Conservation (phyloP, 371 early-diverging fungal species). For the Pancytospora epiphaga region DNA sequence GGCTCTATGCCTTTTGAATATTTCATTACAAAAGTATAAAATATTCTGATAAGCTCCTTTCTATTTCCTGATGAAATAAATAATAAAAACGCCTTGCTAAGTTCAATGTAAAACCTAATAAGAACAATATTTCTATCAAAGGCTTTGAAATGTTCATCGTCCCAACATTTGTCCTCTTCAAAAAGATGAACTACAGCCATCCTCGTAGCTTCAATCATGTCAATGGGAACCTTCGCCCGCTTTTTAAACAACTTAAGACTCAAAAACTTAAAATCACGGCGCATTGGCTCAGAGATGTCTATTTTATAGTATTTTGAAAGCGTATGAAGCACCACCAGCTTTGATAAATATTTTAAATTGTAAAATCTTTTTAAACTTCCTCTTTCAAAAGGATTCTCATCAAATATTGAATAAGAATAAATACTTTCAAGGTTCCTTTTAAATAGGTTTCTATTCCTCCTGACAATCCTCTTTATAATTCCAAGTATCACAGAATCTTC, state of each 20-base stretch:
- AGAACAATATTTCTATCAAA: no score
- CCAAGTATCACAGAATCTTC: neutral
- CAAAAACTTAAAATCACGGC: conserved; percentile 10
- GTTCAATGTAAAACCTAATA: no score
- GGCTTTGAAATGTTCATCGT: no score
- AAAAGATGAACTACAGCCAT: no score
- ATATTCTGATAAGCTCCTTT: no score
- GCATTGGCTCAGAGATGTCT: neutral
- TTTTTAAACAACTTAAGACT: neutral
- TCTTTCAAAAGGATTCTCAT: neutral
- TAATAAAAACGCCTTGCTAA: no score
- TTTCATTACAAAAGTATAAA: no score
- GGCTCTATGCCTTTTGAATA: no score
- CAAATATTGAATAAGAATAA: neutral
- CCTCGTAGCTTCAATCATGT: no score
- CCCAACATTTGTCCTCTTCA: no score
- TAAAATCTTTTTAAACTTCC: neutral
- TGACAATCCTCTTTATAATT: neutral
- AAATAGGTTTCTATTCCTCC: conserved; percentile 1
- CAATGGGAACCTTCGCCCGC: no score
- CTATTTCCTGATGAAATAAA: no score
- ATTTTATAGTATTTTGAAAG: neutral
- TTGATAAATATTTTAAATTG: neutral
- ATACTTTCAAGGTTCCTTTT: neutral
- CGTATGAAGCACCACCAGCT: neutral